These are phyloP conservation scores for Jimgerdemannia lactiflua DNA, from an alignment of 192 early-diverging fungal genomes.

Conservation along the genomic window DNA sequence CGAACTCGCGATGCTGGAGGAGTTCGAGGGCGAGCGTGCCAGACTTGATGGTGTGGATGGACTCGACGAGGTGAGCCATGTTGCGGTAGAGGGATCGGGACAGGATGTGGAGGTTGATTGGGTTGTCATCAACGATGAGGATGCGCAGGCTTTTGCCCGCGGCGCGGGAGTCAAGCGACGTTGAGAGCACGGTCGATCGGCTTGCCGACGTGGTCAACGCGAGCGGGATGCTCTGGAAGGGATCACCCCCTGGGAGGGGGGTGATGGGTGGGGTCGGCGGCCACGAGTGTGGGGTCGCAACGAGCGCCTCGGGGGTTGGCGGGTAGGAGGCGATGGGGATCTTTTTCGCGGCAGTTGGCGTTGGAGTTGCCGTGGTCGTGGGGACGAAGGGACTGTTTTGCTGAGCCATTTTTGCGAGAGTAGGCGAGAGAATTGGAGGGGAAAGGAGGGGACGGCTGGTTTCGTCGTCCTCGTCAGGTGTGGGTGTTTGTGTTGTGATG, in stretches of 20 bases:
- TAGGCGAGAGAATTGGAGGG: neutral
- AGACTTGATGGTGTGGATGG: constrained; percentile 40
- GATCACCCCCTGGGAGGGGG: constrained; percentile 17
- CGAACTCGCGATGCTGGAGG: constrained; percentile 42
- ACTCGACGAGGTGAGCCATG: constrained; percentile 39
- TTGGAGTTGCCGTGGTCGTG: neutral
- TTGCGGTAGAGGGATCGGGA: constrained; percentile 53
- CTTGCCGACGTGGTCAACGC: constrained; percentile 30
- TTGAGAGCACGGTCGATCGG: constrained; percentile 18
- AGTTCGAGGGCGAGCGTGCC: constrained; percentile 48
- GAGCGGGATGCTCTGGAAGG: constrained; percentile 26
- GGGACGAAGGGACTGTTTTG: neutral
- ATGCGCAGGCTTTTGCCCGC: constrained; percentile 33
- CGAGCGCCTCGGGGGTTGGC: neutral
- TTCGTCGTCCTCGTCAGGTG: neutral
- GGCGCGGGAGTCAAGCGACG: constrained; percentile 12
- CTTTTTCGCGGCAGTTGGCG: neutral
- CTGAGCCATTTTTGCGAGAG: neutral
- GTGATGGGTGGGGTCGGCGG: constrained; percentile 15
- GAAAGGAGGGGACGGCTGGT: neutral
- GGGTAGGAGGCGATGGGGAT: constrained; percentile 4
- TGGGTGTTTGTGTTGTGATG: neutral
- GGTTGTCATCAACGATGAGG: constrained; percentile 67
- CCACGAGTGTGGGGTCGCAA: constrained; percentile 17
- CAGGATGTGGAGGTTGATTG: constrained; percentile 60